Conservation (phyloP, 768 basidiomycete genomes). For the Hydnum rufescens region DNA sequence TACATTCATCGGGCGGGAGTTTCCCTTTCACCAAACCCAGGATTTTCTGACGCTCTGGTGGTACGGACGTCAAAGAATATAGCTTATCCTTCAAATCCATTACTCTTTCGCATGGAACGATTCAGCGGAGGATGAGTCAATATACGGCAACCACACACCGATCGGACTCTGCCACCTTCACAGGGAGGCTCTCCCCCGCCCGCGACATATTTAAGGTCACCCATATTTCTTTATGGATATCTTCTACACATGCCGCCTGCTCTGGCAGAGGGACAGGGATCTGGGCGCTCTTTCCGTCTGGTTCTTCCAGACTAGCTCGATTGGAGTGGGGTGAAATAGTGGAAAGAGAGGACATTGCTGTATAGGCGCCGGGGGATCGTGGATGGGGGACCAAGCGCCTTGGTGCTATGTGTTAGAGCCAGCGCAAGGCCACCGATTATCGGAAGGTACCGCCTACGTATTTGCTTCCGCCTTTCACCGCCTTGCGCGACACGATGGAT, state of each 20-base stretch:
- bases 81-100: conserved; percentile 59
- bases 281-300: too few species aligned
- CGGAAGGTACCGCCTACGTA: too few species aligned
- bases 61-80: conserved; percentile 52
- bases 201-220: conserved; percentile 48
- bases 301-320: too few species aligned
- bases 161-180: conserved; percentile 60
- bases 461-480: background rate
- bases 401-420: too few species aligned
- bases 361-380: too few species aligned
- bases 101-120: conserved; percentile 29
- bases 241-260: too few species aligned
- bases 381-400: too few species aligned
- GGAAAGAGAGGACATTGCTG: too few species aligned
- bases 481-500: conserved; percentile 17
- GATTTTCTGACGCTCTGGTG: conserved; percentile 72
- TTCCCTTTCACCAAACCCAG: conserved; percentile 71
- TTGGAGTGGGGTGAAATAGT: too few species aligned
- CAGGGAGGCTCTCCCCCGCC: conserved; percentile 43
- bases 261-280: too few species aligned
- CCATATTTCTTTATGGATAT: conserved; percentile 28
- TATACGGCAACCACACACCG: conserved; percentile 27
- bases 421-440: too few species aligned
- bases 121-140: conserved; percentile 2
- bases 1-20: conserved; percentile 51